Conservation (phyloP, 306 rosid genomes). For the Castanea crenata region DNA sequence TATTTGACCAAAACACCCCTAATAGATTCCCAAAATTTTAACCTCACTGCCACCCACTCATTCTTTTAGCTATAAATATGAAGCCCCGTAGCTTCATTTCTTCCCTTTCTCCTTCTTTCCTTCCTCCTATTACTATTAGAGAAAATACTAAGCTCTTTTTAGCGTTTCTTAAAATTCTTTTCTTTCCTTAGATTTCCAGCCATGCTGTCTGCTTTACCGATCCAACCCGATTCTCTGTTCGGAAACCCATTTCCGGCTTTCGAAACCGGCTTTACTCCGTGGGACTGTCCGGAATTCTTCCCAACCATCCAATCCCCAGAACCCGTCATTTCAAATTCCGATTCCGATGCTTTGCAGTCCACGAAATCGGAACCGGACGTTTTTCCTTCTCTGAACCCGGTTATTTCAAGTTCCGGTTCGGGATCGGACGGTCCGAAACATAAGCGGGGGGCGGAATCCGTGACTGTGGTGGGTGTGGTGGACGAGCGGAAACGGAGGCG, state of each 20-base stretch:
- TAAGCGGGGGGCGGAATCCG: constrained; percentile 1
- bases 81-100: constrained; percentile 48
- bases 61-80: constrained; percentile 37
- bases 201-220: constrained; percentile 57
- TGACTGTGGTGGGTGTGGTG: background rate
- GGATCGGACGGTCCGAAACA: constrained; percentile 28
- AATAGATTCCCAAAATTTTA: too few species aligned
- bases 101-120: constrained; percentile 80
- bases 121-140: constrained; percentile 22
- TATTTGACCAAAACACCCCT: constrained; percentile 41
- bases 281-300: constrained; percentile 46
- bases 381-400: constrained; percentile 7
- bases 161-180: background rate
- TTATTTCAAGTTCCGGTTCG: constrained; percentile 24
- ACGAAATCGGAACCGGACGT: background rate
- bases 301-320: constrained; percentile 23
- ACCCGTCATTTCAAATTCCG: constrained; percentile 39
- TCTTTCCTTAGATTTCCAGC: background rate
- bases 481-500: constrained; percentile 72
- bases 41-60: background rate
- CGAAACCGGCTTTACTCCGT: constrained; percentile 38
- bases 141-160: too few species aligned
- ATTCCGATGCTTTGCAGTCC: constrained; percentile 22
- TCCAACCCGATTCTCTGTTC: constrained; percentile 33
- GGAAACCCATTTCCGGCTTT: constrained; percentile 44